phyloP scores from a whole-genome alignment of 495 filamentous ascomycete genomes.

The Trichoderma asperelloides region DNA sequence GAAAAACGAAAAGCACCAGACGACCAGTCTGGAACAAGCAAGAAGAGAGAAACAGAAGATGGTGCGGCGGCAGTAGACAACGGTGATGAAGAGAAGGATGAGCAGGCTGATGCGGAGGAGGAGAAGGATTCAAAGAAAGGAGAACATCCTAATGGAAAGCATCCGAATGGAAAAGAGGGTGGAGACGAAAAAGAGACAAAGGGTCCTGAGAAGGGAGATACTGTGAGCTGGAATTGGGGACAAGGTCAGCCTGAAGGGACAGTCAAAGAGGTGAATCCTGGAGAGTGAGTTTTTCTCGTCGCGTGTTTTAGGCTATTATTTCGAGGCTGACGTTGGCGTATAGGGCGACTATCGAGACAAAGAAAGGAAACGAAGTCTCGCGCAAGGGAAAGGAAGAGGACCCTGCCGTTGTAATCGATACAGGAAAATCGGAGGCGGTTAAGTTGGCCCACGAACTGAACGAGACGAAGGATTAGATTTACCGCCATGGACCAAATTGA shows the following conservation, averaged over 20 bases:
- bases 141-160: neutral
- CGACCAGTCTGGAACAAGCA: neutral
- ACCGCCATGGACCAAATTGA: neutral
- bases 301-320: neutral
- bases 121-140: neutral
- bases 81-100: neutral
- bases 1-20: neutral
- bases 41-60: slow-evolving; percentile 2
- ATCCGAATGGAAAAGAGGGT: neutral
- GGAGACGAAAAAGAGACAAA: neutral
- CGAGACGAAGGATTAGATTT: neutral
- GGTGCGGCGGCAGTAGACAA: neutral
- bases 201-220: slow-evolving; percentile 9
- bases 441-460: slow-evolving; percentile 11
- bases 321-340: neutral
- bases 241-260: slow-evolving; percentile 9
- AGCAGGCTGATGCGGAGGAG: neutral
- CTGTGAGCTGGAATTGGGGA: slow-evolving; percentile 12
- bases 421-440: slow-evolving; percentile 10
- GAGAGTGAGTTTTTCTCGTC: neutral
- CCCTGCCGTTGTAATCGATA: slow-evolving; percentile 10
- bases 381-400: slow-evolving; percentile 10
- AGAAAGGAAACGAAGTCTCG: slow-evolving; percentile 10
- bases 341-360: slow-evolving; percentile 11
- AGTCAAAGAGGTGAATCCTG: slow-evolving; percentile 10